These are phyloP conservation scores for Geranium brycei DNA, from an alignment of 345 rosid species.

Conservation along the genomic window DNA sequence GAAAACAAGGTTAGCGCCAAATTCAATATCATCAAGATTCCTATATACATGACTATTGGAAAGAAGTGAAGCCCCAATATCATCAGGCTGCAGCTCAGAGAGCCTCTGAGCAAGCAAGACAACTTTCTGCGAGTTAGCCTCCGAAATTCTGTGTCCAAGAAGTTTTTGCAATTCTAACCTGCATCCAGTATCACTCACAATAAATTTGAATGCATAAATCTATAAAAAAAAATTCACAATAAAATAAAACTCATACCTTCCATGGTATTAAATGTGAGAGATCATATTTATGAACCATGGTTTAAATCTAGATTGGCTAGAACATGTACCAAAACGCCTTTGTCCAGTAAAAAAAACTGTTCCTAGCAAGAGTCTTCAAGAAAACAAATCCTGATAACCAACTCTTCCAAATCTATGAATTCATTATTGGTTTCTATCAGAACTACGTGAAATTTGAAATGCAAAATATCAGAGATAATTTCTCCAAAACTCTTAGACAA, in stretches of 20 bases:
- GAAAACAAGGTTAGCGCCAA: conserved; percentile 70
- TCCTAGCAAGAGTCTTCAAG: not conserved
- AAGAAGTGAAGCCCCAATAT: conserved; percentile 15
- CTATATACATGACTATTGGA: conserved; percentile 27
- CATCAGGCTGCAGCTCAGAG: conserved; percentile 39
- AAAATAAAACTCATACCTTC: not conserved
- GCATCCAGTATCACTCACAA: conserved; percentile 12
- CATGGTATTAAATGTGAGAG: no score
- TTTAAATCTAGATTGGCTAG: not conserved
- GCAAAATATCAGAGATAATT: not conserved
- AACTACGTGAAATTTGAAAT: not conserved
- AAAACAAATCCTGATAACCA: not conserved
- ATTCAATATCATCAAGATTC: conserved; percentile 36
- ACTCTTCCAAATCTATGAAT: no score
- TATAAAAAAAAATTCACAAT: not conserved
- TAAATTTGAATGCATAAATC: no score
- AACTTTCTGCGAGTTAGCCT: conserved; percentile 36
- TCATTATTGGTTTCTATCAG: not conserved
- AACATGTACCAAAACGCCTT: not conserved
- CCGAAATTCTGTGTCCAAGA: conserved; percentile 51
- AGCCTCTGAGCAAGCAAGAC: conserved; percentile 49
- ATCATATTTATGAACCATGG: no score
- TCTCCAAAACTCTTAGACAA: not conserved
- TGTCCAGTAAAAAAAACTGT: no score
- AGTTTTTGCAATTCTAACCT: conserved; percentile 65